These are phyloP conservation scores for Aspergillus flavus DNA, from an alignment of 2,329 filamentous ascomycete species.

Conservation along the genomic window DNA sequence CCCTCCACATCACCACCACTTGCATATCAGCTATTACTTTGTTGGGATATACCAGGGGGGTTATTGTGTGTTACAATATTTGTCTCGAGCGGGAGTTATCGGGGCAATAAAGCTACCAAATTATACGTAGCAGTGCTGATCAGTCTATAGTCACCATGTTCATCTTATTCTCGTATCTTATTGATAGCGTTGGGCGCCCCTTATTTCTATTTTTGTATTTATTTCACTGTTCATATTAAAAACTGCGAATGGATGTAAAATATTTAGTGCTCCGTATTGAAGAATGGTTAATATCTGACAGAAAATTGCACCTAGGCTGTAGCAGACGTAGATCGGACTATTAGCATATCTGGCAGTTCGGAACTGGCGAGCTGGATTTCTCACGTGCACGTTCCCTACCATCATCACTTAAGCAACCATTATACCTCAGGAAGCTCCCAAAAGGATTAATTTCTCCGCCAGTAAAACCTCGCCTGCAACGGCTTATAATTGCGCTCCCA, in stretches of 20 bases:
- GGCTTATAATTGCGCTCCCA: constrained; percentile 28
- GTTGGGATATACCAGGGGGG: background rate
- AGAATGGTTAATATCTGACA: background rate
- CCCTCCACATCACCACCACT: background rate
- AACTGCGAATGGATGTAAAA: background rate
- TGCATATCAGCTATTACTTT: background rate
- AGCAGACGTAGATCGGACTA: background rate
- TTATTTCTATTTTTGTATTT: background rate
- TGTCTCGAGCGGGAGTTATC: constrained; percentile 14
- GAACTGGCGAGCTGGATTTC: constrained; percentile 7
- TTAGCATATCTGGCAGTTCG: constrained; percentile 36
- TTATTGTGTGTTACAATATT: background rate
- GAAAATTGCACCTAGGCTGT: background rate
- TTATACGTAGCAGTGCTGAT: constrained; percentile 5
- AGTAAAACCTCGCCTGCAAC: constrained; percentile 30
- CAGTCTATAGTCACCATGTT: background rate
- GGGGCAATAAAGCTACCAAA: constrained; percentile 2
- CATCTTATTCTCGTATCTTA: background rate
- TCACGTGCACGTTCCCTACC: constrained; percentile 20
- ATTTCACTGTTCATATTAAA: background rate
- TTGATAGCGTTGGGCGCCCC: background rate
- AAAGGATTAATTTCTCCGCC: constrained; percentile 20
- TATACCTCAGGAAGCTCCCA: constrained; percentile 11
- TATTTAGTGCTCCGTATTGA: background rate
- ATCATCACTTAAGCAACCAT: constrained; percentile 6